Evolutionary conservation across 2,329 filamentous ascomycete genomes (phyloP), one percentile per base, ranked within the genome.

Genomic region (Botrytis paeoniae): DNA sequence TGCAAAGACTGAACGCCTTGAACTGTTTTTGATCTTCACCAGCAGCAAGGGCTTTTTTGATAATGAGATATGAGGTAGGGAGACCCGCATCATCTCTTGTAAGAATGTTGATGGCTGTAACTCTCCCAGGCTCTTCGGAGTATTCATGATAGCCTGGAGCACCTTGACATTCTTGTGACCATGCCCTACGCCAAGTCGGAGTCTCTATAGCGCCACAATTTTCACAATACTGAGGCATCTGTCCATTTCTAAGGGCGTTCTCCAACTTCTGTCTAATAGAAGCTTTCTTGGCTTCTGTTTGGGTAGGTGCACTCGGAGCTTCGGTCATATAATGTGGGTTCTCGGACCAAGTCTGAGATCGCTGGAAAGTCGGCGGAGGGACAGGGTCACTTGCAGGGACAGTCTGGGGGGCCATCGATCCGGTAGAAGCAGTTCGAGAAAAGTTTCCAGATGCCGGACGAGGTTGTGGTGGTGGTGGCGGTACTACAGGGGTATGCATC

Each of bases 161-260:
- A 1, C 93, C 94, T 25, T 89, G 84, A 63, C 91, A 86, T 12
- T 93, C 86, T 79, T 94, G 93, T n/a, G 90, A 90, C 87, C 92
- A 98, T 20, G 96, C 93, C 79, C 95, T 96, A 74, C 96, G 91
- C 96, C 96, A 99, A 0, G 95, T 98, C 0, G 95, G 93, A 0
- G 96, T 99, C 78, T 98, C 93, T 73, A 99, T 97, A 10, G 94
- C 93, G 9, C 96, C 96, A 78, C 96, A 99, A 78, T 98, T 97
- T 75, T 89, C 89, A 81, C 96, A 99, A 79, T 91, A 98, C 1
- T 92, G 91, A 0, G 96, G 96, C 85, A 95, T 92, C 76, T 94
- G 89, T 8, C 96, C 96, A 71, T 89, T 89, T n/a, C 87, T 86
- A 71, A 98, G 90, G 0, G 89, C 89, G 57, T 85, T 84, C 76